Conservation (phyloP, 305 asterid genomes). For the Fraxinus angustifolia region DNA sequence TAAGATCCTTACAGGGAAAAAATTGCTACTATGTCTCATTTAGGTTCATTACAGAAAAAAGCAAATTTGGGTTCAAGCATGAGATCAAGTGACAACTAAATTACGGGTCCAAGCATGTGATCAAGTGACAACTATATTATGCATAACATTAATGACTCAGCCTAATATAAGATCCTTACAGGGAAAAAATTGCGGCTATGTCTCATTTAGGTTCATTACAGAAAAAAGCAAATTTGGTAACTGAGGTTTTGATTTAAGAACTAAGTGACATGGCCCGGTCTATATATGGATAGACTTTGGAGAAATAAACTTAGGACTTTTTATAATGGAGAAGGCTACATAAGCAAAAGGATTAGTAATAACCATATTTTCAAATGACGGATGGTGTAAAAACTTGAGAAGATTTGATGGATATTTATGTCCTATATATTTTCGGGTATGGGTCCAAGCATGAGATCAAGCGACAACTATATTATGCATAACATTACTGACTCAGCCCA, state of each 20-base stretch:
- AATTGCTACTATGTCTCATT: neutral
- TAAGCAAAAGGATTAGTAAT: neutral
- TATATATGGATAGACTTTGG: neutral
- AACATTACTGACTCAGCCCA: neutral
- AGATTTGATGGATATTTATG: neutral
- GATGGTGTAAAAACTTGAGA: slow-evolving; percentile 4
- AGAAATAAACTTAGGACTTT: neutral
- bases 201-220: neutral
- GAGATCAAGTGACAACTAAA: too few species aligned
- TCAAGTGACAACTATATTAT: neutral
- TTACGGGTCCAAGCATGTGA: neutral
- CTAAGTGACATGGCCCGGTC: slow-evolving; percentile 8
- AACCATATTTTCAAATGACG: slow-evolving; percentile 1
- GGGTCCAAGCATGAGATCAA: slow-evolving; percentile 20
- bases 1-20: slow-evolving; percentile 10
- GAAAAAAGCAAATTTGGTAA: neutral
- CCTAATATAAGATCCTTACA: neutral
- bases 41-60: neutral
- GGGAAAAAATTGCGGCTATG: slow-evolving; percentile 1
- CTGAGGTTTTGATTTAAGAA: slow-evolving; percentile 4
- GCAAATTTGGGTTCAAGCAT: neutral
- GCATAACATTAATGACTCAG: neutral
- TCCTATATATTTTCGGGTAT: neutral
- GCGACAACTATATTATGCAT: neutral
- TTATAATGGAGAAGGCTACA: slow-evolving; percentile 12